Conservation (phyloP, 306 rosid species). For the Vigna mungo region DNA sequence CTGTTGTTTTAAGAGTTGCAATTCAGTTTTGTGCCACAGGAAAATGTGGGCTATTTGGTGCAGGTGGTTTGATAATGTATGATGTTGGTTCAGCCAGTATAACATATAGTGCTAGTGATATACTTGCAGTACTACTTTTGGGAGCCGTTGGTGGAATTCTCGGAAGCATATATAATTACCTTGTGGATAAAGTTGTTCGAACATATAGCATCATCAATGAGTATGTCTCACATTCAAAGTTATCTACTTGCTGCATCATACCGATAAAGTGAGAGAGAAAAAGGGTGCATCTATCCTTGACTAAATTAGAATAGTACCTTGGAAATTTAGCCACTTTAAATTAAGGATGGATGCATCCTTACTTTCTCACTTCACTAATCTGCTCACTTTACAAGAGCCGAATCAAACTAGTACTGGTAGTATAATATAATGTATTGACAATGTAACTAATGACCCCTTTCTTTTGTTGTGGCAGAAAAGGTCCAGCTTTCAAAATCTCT, state of each 20-base stretch:
- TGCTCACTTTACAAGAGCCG: not conserved
- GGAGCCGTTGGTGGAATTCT: constrained; percentile 80
- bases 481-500: constrained; percentile 62
- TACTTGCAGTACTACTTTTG: constrained; percentile 62
- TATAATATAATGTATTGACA: not conserved
- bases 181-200: constrained; percentile 89
- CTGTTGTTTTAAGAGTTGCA: constrained; percentile 72
- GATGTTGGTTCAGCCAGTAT: constrained; percentile 60
- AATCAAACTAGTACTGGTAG: not conserved
- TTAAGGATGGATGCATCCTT: not conserved
- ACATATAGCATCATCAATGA: constrained; percentile 84
- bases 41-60: constrained; percentile 83
- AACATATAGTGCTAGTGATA: constrained; percentile 55
- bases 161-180: constrained; percentile 85
- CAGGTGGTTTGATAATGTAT: constrained; percentile 87
- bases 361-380: not conserved
- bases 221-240: constrained; percentile 58
- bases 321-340: not conserved
- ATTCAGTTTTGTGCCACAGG: constrained; percentile 74
- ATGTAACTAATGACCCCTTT: constrained; percentile 10
- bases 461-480: constrained; percentile 69
- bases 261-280: not conserved
- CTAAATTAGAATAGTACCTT: not conserved
- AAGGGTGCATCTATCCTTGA: not conserved
- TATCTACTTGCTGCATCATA: constrained; percentile 7